phyloP scores from a whole-genome alignment of 345 rosid genomes.

The Chamaenerion angustifolium region DNA sequence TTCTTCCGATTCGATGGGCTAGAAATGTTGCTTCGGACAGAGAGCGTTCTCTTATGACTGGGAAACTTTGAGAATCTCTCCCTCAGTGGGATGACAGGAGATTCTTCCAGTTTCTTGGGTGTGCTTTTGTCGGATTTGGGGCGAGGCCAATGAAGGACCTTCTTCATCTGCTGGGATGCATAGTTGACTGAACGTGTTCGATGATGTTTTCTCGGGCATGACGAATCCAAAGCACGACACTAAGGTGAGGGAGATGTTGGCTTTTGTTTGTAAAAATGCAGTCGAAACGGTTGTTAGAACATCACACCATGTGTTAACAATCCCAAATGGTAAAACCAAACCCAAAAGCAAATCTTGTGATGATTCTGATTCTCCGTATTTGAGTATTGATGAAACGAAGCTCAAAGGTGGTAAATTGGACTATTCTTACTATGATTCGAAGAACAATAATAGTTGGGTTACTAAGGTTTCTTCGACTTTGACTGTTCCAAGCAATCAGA shows the following conservation, averaged over 20 bases:
- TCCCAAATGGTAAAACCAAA: background rate
- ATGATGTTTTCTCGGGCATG: constrained; percentile 55
- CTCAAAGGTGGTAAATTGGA: constrained; percentile 2
- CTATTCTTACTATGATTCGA: constrained; percentile 6
- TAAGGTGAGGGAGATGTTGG: constrained; percentile 35
- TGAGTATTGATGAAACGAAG: constrained; percentile 8
- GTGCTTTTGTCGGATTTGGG: too few species aligned
- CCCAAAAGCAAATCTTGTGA: background rate
- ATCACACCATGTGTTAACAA: constrained; percentile 35
- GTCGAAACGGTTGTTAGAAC: constrained; percentile 62
- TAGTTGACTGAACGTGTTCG: constrained; percentile 47
- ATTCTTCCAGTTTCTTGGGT: too few species aligned
- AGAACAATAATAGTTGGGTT: constrained; percentile 27
- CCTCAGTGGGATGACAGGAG: too few species aligned
- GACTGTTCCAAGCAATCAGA: constrained; percentile 53
- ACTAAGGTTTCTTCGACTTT: constrained; percentile 43
- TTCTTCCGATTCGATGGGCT: too few species aligned
- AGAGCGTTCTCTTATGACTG: too few species aligned
- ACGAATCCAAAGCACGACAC: constrained; percentile 56
- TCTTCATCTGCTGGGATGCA: too few species aligned
- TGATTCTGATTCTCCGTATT: constrained; percentile 1
- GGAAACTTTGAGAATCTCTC: too few species aligned
- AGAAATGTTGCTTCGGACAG: too few species aligned
- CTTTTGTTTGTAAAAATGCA: constrained; percentile 38
- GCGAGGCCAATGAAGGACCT: too few species aligned